Base-by-base conservation (phyloP, 169 alveolate species). In the Plasmodium ovale region DNA sequence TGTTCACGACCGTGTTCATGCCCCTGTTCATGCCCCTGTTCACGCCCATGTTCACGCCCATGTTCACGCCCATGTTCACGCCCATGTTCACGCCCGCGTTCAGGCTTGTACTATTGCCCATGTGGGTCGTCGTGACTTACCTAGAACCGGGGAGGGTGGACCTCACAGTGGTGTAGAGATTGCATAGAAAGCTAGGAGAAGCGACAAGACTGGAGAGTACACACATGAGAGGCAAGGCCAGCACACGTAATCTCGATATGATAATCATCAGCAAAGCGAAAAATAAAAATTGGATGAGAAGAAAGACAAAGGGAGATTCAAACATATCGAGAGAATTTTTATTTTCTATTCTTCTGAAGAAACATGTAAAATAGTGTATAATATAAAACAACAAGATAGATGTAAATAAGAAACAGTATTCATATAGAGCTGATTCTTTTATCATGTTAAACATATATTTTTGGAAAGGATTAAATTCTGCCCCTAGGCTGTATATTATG, bases 381-480 rank as follows among this genome's bases (percentile, higher is more conserved):
- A 33, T 58, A 56, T 65, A 79, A 27, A 79, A 19, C 1, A 31
- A 58, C n/a, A 64, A 29, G 33, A 65, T 49, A 42, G 65, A 12
- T 10, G 1, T 53, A 33, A 64, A 64, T 21, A 79, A 2, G 4
- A 79, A 9, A 56, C 44, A 64, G 58, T 65, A 79, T 1, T 79
- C 89, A 39, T 19, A 65, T 21, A 79, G 42, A 2, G 89, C 73
- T 14, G 89, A 35, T 54, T 79, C 72, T 39, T 51, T 79, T 65
- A 79, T 35, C 89, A 79, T 79, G n/a, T 56, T 14, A 31, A 79
- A 79, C 89, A 79, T 79, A 44, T 25, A 12, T 19, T 27, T 47
- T n/a, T 79, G 29, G 12, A 79, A 65, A 0, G 89, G 89, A 33
- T 65, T 79, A 58, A 79, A 79, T 67, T 79, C 89, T 7, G 70